phyloP scores from a whole-genome alignment of 176 grass and related monocot genomes.

The barley (Hordeum vulgare) region DNA sequence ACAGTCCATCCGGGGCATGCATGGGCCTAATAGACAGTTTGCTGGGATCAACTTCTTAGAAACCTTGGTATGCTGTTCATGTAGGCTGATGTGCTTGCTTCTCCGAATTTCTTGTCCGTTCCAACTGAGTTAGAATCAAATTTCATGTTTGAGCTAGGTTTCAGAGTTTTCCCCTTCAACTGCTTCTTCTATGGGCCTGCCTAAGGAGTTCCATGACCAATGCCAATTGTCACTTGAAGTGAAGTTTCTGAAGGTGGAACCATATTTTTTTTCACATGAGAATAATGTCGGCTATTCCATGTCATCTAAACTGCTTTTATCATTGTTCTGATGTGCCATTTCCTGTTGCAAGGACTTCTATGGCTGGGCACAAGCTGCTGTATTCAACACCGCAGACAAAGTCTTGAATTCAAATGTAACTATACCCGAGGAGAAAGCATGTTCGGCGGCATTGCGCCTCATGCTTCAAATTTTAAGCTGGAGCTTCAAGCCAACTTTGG shows the following conservation, averaged over 20 bases:
- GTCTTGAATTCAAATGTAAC: slow-evolving; percentile 56
- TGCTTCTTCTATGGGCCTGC: slow-evolving; percentile 83
- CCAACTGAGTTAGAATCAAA: slow-evolving; percentile 1
- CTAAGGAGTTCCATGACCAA: slow-evolving; percentile 83
- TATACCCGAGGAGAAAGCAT: slow-evolving; percentile 66
- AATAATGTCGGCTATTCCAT: slow-evolving; percentile 5
- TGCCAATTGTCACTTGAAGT: slow-evolving; percentile 76
- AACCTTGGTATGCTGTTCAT: slow-evolving; percentile 58
- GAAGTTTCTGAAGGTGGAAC: slow-evolving; percentile 85
- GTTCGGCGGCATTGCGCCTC: slow-evolving; percentile 65
- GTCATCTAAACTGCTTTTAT: slow-evolving; percentile 18
- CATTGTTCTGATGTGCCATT: slow-evolving; percentile 21
- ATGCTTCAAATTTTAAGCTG: slow-evolving; percentile 97
- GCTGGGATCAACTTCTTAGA: slow-evolving; percentile 76
- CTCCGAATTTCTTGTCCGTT: background rate
- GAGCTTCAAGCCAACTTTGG: slow-evolving; percentile 57
- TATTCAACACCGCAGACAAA: slow-evolving; percentile 55
- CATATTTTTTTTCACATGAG: background rate
- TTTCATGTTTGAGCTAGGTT: slow-evolving; percentile 49
- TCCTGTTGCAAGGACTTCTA: slow-evolving; percentile 78
- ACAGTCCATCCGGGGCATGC: slow-evolving; percentile 66
- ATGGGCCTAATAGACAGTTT: slow-evolving; percentile 66
- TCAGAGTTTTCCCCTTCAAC: slow-evolving; percentile 94
- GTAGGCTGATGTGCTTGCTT: background rate
- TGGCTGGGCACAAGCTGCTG: slow-evolving; percentile 87